phyloP scores from a whole-genome alignment of 768 basidiomycete genomes.

The Russula vinacea region DNA sequence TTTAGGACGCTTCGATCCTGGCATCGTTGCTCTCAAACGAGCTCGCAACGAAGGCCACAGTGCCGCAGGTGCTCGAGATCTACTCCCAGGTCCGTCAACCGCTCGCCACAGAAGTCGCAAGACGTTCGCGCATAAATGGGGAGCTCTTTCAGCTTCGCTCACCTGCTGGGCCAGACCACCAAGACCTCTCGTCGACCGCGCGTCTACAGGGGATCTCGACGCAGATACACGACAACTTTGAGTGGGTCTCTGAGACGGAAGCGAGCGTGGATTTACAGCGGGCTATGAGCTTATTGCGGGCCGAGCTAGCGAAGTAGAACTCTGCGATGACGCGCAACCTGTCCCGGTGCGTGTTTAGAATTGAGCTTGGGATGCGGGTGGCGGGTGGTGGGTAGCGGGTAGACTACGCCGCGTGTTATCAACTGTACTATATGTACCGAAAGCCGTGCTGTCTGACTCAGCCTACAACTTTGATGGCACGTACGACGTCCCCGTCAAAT shows the following conservation, averaged over 20 bases:
- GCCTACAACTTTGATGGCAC: too few species aligned
- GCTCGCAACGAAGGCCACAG: slow-evolving; percentile 30
- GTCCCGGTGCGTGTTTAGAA: background rate
- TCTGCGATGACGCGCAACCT: background rate
- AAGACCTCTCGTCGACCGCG: background rate
- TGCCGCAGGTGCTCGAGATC: slow-evolving; percentile 31
- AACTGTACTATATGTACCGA: too few species aligned
- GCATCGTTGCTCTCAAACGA: slow-evolving; percentile 46
- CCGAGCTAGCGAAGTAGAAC: background rate
- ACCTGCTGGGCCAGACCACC: background rate
- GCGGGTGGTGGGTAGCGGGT: too few species aligned
- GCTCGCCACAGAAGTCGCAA: slow-evolving; percentile 33
- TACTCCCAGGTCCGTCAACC: slow-evolving; percentile 39
- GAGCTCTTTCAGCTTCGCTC: slow-evolving; percentile 32
- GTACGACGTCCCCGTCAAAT: too few species aligned
- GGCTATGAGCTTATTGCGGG: slow-evolving; percentile 7
- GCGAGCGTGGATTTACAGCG: slow-evolving; percentile 2
- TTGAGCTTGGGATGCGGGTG: too few species aligned
- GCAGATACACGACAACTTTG: slow-evolving; percentile 22
- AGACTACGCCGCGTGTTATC: too few species aligned
- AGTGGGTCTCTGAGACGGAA: slow-evolving; percentile 23
- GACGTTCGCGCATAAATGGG: slow-evolving; percentile 34
- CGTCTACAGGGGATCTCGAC: background rate
- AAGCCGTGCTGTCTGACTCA: too few species aligned
- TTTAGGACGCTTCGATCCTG: slow-evolving; percentile 40